phyloP scores from a whole-genome alignment of 371 early-diverging fungal genomes.

The Sporodiniella umbellata region DNA sequence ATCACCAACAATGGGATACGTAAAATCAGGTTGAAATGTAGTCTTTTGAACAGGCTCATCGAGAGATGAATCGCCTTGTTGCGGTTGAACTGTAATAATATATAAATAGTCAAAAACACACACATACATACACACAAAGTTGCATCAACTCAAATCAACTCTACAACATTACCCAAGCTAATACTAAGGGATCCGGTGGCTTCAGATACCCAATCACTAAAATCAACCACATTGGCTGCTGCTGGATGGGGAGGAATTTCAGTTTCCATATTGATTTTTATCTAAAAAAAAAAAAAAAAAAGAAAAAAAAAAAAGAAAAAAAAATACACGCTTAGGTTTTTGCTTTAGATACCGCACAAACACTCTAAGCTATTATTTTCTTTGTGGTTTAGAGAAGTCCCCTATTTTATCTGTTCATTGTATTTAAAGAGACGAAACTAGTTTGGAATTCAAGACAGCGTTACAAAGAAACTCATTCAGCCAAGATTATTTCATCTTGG shows the following conservation, averaged over 20 bases:
- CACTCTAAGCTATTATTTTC: too few species aligned
- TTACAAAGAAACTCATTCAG: too few species aligned
- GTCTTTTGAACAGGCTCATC: conserved; percentile 3
- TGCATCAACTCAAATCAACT: too few species aligned
- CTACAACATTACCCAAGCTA: conserved; percentile 17
- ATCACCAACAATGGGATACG: conserved; percentile 90
- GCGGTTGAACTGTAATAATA: conserved; percentile 7
- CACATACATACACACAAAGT: too few species aligned
- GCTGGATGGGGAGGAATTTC: conserved; percentile 21
- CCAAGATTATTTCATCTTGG: too few species aligned
- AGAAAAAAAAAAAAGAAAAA: conserved; percentile 5
- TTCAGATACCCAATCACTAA: conserved; percentile 28
- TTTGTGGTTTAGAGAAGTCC: too few species aligned
- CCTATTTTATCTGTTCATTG: too few species aligned
- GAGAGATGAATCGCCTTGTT: conserved; percentile 7
- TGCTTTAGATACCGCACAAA: too few species aligned
- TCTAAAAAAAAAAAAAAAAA: not conserved
- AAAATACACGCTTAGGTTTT: not conserved
- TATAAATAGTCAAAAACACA: too few species aligned
- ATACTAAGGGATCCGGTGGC: conserved; percentile 7
- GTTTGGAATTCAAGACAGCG: too few species aligned
- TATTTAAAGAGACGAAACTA: too few species aligned
- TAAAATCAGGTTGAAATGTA: conserved; percentile 62
- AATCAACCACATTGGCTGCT: conserved; percentile 12
- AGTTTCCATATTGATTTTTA: conserved; percentile 8